A percentile compares a stretch with the other conserved stretches of the same genome.
These are phyloP conservation scores for Rhinocladiella similis DNA, from an alignment of 2,329 filamentous ascomycete species.

Conservation along the genomic window DNA sequence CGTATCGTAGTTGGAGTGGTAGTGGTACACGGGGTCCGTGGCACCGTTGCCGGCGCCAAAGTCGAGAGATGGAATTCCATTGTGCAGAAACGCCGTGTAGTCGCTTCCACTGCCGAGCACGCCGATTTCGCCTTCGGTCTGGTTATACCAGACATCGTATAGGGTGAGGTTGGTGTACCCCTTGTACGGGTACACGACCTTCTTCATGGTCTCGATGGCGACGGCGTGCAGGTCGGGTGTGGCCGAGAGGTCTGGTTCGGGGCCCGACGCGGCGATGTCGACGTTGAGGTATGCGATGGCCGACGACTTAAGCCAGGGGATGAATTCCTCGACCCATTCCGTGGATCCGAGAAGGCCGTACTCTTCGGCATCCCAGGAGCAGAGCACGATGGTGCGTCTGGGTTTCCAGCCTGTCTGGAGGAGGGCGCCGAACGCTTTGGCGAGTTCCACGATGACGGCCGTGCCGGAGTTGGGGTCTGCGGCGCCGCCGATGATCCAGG, in stretches of 20 bases:
- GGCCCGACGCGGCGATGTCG: slow-evolving; percentile 50
- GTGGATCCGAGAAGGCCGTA: slow-evolving; percentile 43
- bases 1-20: slow-evolving; percentile 50
- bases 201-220: slow-evolving; percentile 39
- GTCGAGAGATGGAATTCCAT: slow-evolving; percentile 43
- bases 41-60: slow-evolving; percentile 41
- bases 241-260: slow-evolving; percentile 39
- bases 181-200: slow-evolving; percentile 42
- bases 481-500: slow-evolving; percentile 56
- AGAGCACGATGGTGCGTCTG: slow-evolving; percentile 47
- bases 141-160: slow-evolving; percentile 46
- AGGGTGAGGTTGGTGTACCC: slow-evolving; percentile 41
- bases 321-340: slow-evolving; percentile 52
- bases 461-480: slow-evolving; percentile 55
- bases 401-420: slow-evolving; percentile 53
- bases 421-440: slow-evolving; percentile 51
- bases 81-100: slow-evolving; percentile 49
- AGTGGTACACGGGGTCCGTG: slow-evolving; percentile 47
- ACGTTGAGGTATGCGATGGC: slow-evolving; percentile 54
- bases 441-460: slow-evolving; percentile 51
- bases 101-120: slow-evolving; percentile 49
- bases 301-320: slow-evolving; percentile 43
- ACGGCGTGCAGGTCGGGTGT: slow-evolving; percentile 44
- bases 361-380: slow-evolving; percentile 40
- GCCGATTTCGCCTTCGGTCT: slow-evolving; percentile 38